A percentile compares a stretch with the other conserved stretches of the same genome.
phyloP scores from a whole-genome alignment of 2,329 filamentous ascomycete genomes.

The Sclerotinia minor region DNA sequence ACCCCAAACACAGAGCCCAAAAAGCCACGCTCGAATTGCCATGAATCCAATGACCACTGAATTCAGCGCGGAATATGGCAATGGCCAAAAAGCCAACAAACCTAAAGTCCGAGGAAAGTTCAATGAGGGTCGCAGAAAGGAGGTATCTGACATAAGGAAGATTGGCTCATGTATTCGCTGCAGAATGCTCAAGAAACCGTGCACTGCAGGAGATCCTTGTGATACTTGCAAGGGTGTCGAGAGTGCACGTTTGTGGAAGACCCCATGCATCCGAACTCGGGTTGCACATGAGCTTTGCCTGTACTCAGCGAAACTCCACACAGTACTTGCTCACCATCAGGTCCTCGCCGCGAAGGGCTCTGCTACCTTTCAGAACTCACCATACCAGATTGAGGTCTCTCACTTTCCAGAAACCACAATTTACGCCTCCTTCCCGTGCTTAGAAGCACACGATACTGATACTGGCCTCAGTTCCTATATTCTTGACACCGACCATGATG shows the following conservation, averaged over 20 bases:
- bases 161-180: constrained; percentile 67
- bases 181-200: constrained; percentile 65
- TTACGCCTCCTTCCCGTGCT: constrained; percentile 39
- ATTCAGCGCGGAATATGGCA: constrained; percentile 41
- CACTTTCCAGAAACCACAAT: constrained; percentile 55
- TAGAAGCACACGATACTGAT: constrained; percentile 38
- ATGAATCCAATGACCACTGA: constrained; percentile 39
- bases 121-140: constrained; percentile 57
- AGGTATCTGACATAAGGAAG: constrained; percentile 65
- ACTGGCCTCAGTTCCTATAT: constrained; percentile 49
- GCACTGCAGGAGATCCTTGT: constrained; percentile 63
- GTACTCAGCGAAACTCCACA: constrained; percentile 64
- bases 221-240: constrained; percentile 64
- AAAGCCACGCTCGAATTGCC: constrained; percentile 32
- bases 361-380: constrained; percentile 51
- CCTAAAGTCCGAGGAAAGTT: constrained; percentile 58
- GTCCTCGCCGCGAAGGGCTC: constrained; percentile 57
- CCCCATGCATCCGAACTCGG: constrained; percentile 62
- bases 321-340: constrained; percentile 60
- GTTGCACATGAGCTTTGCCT: constrained; percentile 62
- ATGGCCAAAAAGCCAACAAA: constrained; percentile 37
- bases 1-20: constrained; percentile 16
- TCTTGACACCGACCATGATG: constrained; percentile 61
- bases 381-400: constrained; percentile 52
- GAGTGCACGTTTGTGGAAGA: constrained; percentile 64